A percentile compares a stretch with the other conserved stretches of the same genome.
Evolutionary conservation across 345 rosid genomes (phyloP).

Genomic region (Populus nigra): DNA sequence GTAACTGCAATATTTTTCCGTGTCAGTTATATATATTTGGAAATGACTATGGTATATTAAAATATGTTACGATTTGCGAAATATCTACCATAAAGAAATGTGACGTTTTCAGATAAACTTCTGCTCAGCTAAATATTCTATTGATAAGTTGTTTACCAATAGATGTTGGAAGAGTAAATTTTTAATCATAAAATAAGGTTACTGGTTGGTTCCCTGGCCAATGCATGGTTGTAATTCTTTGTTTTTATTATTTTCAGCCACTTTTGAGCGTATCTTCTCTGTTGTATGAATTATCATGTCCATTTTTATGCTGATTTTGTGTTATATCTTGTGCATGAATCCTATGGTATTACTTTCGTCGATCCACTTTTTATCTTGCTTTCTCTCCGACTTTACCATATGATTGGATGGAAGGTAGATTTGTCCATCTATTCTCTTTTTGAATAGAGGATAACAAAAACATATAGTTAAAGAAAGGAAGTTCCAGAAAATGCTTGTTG

Average conservation of each 20-base stretch:
- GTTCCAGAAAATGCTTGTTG: not conserved
- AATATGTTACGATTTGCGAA: not conserved
- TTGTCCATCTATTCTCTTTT: not conserved
- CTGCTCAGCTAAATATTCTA: not conserved
- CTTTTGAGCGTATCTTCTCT: not conserved
- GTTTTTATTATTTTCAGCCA: not conserved
- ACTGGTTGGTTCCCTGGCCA: not conserved
- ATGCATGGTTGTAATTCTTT: not conserved
- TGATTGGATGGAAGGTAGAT: not conserved
- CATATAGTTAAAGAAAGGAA: not conserved
- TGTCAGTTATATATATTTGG: not conserved
- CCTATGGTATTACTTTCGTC: not conserved
- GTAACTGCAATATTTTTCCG: slow-evolving; percentile 15
- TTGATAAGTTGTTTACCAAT: not conserved
- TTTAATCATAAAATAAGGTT: not conserved
- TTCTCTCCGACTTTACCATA: not conserved
- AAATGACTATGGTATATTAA: not conserved
- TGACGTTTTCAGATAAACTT: not conserved
- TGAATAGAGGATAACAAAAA: not conserved
- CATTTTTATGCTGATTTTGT: not conserved
- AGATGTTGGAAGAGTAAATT: not conserved
- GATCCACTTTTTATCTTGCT: not conserved
- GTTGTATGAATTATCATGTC: not conserved
- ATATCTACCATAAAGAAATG: not conserved
- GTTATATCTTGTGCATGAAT: not conserved